phyloP scores from a whole-genome alignment of 2,329 filamentous ascomycete species.

The Septoria linicola region DNA sequence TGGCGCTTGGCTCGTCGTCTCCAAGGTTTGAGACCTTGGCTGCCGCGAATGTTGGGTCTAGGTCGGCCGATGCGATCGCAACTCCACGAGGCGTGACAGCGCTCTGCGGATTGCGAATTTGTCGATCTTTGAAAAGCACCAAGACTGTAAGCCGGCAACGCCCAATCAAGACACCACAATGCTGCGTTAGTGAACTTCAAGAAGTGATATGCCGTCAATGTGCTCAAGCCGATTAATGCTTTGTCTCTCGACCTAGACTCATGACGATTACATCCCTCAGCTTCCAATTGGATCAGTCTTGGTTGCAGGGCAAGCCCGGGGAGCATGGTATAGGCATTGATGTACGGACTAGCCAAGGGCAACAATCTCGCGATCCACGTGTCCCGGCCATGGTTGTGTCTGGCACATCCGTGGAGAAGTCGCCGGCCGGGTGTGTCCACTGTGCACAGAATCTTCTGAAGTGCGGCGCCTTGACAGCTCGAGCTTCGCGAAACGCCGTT shows the following conservation, averaged over 20 bases:
- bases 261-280: slow-evolving; percentile 6
- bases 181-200: background rate
- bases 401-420: too few species aligned
- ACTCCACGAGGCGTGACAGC: background rate
- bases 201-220: background rate
- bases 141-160: background rate
- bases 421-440: too few species aligned
- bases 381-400: too few species aligned
- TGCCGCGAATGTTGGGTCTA: slow-evolving; percentile 6
- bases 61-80: background rate
- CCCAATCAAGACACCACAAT: background rate
- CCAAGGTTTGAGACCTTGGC: background rate
- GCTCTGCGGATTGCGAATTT: background rate
- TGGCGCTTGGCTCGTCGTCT: slow-evolving; percentile 1
- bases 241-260: background rate
- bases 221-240: background rate
- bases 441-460: too few species aligned
- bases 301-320: background rate
- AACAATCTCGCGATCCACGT: too few species aligned
- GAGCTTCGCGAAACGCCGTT: too few species aligned
- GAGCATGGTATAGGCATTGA: background rate
- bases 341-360: background rate
- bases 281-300: slow-evolving; percentile 4
- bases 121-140: background rate
- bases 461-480: too few species aligned